A percentile compares a stretch with the other conserved stretches of the same genome.
Conservation (phyloP, 2,329 filamentous ascomycete species). For the Xylariaceae sp. region DNA sequence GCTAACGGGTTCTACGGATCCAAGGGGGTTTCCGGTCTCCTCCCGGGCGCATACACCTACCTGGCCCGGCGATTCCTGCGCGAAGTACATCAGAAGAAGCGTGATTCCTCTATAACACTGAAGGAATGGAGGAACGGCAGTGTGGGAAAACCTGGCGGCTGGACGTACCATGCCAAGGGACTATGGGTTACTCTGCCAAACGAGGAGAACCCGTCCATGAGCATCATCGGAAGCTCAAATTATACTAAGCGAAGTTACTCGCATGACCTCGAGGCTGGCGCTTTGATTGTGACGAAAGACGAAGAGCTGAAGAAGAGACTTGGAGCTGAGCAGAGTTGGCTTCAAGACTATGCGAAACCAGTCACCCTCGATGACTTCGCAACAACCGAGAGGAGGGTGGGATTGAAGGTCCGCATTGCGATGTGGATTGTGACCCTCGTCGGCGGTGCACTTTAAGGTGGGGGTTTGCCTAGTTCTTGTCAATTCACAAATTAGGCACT, state of each 20-base stretch:
- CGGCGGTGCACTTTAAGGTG: constrained; percentile 70
- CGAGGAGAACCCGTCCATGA: constrained; percentile 65
- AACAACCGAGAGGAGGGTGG: constrained; percentile 74
- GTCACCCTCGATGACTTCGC: constrained; percentile 75
- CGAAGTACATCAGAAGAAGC: constrained; percentile 42
- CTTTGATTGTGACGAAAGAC: constrained; percentile 77
- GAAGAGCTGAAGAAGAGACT: constrained; percentile 64
- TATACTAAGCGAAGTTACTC: constrained; percentile 93
- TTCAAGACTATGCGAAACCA: constrained; percentile 66
- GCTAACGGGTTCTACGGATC: constrained; percentile 95
- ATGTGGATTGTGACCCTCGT: constrained; percentile 91
- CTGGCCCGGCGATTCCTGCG: constrained; percentile 77
- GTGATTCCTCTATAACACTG: constrained; percentile 58
- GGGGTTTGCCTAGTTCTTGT: not conserved
- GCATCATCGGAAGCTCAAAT: constrained; percentile 85
- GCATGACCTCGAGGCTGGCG: constrained; percentile 85
- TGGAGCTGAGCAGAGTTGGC: constrained; percentile 72
- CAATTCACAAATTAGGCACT: not conserved
- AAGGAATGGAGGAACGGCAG: constrained; percentile 85
- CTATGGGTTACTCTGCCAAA: constrained; percentile 77
- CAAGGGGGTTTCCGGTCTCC: constrained; percentile 78
- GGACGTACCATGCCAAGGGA: constrained; percentile 98
- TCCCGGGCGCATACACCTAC: constrained; percentile 88
- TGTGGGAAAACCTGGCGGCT: constrained; percentile 74
- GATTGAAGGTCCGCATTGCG: constrained; percentile 75